A percentile compares a stretch with the other conserved stretches of the same genome.
Evolutionary conservation across 139 green algal species (phyloP).

Genomic region (Auxenochlorella protothecoides): DNA sequence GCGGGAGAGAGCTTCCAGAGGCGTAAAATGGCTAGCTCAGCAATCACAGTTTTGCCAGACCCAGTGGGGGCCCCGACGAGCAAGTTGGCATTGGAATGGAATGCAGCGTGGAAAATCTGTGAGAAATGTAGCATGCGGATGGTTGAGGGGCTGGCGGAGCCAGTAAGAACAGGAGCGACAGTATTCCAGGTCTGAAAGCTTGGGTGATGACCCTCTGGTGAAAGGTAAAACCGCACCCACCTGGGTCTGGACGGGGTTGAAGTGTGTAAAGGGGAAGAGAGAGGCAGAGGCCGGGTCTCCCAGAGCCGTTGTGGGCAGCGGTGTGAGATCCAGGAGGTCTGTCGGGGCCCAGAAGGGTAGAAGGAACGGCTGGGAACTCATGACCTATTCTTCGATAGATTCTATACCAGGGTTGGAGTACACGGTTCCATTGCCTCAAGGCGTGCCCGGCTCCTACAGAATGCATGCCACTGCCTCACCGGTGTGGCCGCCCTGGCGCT

Average conservation of each 20-base stretch:
- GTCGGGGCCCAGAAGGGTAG: slow-evolving; percentile 2
- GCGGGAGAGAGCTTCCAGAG: slow-evolving; percentile 61
- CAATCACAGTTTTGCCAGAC: slow-evolving; percentile 87
- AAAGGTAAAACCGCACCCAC: slow-evolving; percentile 4
- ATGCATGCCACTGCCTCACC: too few species aligned
- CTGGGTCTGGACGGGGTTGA: slow-evolving; percentile 98
- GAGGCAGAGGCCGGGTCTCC: slow-evolving; percentile 50
- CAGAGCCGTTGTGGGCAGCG: slow-evolving; percentile 78
- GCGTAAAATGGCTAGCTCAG: slow-evolving; percentile 87
- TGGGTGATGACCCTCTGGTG: too few species aligned
- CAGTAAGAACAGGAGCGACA: neutral
- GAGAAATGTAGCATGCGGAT: neutral
- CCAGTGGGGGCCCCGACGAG: slow-evolving; percentile 91
- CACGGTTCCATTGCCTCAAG: too few species aligned
- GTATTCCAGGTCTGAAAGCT: neutral
- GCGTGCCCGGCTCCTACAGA: too few species aligned
- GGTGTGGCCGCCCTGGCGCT: too few species aligned
- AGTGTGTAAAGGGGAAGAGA: slow-evolving; percentile 90
- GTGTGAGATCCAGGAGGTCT: slow-evolving; percentile 90
- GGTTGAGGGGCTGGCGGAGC: neutral
- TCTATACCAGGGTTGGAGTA: too few species aligned
- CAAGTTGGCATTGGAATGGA: slow-evolving; percentile 90
- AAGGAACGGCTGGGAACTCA: too few species aligned
- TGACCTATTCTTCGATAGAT: too few species aligned
- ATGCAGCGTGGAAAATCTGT: slow-evolving; percentile 93